Evolutionary conservation across 2,329 filamentous ascomycete species (phyloP).

Genomic region (Talaromyces rugulosus): DNA sequence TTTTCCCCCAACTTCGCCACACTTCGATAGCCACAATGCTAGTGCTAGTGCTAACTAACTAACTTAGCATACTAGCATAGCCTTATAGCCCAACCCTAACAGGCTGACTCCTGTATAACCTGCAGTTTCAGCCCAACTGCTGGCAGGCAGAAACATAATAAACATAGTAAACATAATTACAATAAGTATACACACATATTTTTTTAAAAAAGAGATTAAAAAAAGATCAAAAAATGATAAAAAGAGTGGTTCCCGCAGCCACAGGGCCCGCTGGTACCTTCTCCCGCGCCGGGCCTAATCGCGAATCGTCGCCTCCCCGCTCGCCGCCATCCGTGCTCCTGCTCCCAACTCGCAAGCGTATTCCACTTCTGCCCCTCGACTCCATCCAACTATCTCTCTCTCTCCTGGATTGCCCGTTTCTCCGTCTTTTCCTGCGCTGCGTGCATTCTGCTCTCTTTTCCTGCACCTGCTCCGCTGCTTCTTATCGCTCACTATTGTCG

Average conservation of each 20-base stretch:
- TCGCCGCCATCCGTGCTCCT: background rate
- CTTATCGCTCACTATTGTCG: background rate
- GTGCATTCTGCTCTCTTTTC: background rate
- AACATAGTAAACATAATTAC: too few relatives aligned
- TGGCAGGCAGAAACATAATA: background rate
- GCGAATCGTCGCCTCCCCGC: background rate
- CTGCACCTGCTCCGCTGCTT: background rate
- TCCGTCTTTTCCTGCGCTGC: background rate
- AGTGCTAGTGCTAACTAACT: too few relatives aligned
- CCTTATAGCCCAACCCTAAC: background rate
- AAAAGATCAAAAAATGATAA: background rate
- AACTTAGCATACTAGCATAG: background rate
- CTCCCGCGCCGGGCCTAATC: background rate
- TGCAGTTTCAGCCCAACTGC: background rate
- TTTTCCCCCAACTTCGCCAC: background rate
- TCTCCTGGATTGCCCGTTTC: background rate
- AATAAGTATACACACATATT: background rate
- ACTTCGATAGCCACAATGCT: background rate
- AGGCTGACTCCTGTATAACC: too few relatives aligned
- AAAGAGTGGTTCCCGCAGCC: background rate
- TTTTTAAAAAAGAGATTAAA: background rate
- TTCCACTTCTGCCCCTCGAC: background rate
- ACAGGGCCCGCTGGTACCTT: background rate
- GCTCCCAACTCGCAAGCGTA: background rate
- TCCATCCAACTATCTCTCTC: background rate